Evolutionary conservation across 768 basidiomycete genomes (phyloP).

Genomic region (Sistotremastrum niveocremeum): DNA sequence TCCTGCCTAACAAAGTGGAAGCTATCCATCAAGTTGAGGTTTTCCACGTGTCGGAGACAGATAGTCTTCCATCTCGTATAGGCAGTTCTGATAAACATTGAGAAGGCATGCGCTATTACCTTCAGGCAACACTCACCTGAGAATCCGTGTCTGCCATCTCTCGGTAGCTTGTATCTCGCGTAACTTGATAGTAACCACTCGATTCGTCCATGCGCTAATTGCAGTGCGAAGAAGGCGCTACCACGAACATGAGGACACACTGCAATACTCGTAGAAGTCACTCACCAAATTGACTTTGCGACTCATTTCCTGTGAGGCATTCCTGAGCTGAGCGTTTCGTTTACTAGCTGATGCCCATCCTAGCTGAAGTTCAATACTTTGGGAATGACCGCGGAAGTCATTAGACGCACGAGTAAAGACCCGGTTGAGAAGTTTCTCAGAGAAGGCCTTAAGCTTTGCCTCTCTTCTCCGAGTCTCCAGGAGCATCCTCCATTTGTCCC

Average conservation of each 20-base stretch:
- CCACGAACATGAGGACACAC: slow-evolving; percentile 24
- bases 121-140: slow-evolving; percentile 19
- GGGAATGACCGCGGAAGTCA: slow-evolving; percentile 22
- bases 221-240: slow-evolving; percentile 22
- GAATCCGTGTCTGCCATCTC: slow-evolving; percentile 23
- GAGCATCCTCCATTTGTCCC: slow-evolving; percentile 34
- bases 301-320: slow-evolving; percentile 3
- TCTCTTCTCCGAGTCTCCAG: slow-evolving; percentile 31
- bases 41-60: slow-evolving; percentile 51
- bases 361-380: neutral
- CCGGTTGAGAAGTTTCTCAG: neutral
- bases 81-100: slow-evolving; percentile 28
- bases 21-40: slow-evolving; percentile 70
- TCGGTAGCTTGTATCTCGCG: slow-evolving; percentile 55
- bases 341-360: neutral
- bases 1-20: slow-evolving; percentile 70
- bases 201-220: slow-evolving; percentile 53
- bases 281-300: neutral
- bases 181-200: slow-evolving; percentile 59
- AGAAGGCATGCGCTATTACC: neutral
- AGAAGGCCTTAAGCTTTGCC: slow-evolving; percentile 28
- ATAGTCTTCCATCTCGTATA: slow-evolving; percentile 60
- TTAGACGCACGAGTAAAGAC: slow-evolving; percentile 2
- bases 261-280: slow-evolving; percentile 12
- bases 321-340: neutral